Percentiles rank a stretch among this genome's conserved stretches.
Conservation (phyloP, 306 rosid genomes). For the Ormosia emarginata region DNA sequence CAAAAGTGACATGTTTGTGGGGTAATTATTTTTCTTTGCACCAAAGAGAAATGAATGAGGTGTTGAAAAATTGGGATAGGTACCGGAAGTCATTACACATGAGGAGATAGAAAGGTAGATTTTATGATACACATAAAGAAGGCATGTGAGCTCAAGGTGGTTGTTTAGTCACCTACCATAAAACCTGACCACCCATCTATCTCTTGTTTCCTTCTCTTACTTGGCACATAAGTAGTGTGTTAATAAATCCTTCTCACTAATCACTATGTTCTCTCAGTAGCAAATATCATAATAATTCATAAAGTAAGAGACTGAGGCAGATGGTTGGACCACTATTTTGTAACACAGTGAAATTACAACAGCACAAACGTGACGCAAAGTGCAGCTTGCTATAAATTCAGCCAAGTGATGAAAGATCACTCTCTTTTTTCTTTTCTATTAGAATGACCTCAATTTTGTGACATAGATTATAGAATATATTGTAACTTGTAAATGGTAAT, state of each 20-base stretch:
- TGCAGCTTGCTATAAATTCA: constrained; percentile 18
- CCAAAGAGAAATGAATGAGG: constrained; percentile 61
- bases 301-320: neutral
- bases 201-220: constrained; percentile 37
- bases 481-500: neutral
- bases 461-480: neutral
- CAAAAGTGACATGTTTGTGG: constrained; percentile 40
- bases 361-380: constrained; percentile 21
- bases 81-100: constrained; percentile 36
- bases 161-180: constrained; percentile 97
- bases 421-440: neutral
- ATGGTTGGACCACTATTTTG: constrained; percentile 40
- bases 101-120: constrained; percentile 35
- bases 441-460: neutral
- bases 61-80: constrained; percentile 47
- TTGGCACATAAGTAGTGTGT: constrained; percentile 46
- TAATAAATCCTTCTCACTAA: constrained; percentile 43
- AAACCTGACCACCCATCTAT: constrained; percentile 74
- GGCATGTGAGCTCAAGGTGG: constrained; percentile 74
- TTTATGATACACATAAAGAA: constrained; percentile 48
- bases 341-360: constrained; percentile 9
- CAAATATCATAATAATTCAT: constrained; percentile 34
- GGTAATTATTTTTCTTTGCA: constrained; percentile 52
- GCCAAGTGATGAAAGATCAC: neutral
- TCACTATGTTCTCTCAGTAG: constrained; percentile 25